Evolutionary conservation across 805 yeast species (phyloP).

Genomic region (Zygoascus flipseniorum): DNA sequence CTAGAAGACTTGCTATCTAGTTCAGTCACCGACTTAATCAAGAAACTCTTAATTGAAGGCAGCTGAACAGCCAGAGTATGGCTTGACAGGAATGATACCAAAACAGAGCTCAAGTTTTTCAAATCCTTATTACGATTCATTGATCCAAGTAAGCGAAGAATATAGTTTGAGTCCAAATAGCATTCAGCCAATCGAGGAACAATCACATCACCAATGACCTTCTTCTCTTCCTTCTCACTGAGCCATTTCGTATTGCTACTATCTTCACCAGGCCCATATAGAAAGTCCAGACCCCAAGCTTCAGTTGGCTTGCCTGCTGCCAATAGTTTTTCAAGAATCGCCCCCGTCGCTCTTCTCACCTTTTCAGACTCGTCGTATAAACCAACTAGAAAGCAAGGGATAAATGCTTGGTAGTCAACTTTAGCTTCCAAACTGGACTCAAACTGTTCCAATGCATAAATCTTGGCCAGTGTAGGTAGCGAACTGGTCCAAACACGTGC

Average conservation of each 20-base stretch:
- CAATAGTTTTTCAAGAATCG: conserved; percentile 16
- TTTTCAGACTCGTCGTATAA: conserved; percentile 27
- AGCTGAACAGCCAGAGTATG: conserved; percentile 49
- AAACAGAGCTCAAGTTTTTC: conserved; percentile 7
- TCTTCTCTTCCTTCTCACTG: conserved; percentile 54
- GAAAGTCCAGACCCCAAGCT: conserved; percentile 28
- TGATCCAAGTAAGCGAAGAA: conserved; percentile 21
- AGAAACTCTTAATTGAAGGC: conserved; percentile 47
- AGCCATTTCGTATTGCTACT: conserved; percentile 42
- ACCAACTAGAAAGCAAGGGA: conserved; percentile 27
- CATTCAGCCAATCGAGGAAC: conserved; percentile 35
- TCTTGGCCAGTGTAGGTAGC: conserved; percentile 30
- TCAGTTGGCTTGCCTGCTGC: conserved; percentile 15
- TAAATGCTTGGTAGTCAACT: conserved; percentile 28
- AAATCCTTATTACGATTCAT: conserved; percentile 6
- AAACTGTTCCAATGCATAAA: conserved; percentile 25
- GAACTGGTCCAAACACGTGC: conserved; percentile 29
- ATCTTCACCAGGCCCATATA: conserved; percentile 47
- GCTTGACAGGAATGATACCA: conserved; percentile 57
- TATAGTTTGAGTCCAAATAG: conserved; percentile 42
- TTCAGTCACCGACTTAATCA: conserved; percentile 39
- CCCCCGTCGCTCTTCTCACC: conserved; percentile 25
- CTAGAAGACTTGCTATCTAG: conserved; percentile 28
- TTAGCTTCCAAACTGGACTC: conserved; percentile 7
- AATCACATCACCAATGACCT: conserved; percentile 33